Base-by-base conservation (phyloP, 331 rosid species). In the Prunus yedoensis region DNA sequence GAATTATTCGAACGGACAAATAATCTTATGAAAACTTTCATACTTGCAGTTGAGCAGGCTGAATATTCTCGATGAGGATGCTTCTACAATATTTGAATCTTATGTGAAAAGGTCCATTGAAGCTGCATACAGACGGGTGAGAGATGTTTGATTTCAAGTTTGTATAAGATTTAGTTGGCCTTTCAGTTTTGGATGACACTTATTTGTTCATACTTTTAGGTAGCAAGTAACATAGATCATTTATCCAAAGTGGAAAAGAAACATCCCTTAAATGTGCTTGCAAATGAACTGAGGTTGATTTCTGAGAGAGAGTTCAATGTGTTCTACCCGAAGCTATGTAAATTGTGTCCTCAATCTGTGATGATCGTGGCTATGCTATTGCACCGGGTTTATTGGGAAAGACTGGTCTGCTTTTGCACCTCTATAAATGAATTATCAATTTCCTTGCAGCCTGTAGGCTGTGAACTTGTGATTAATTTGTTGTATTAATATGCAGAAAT, bases 231-330 rank as follows among this genome's bases (percentile, higher is more conserved):
- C 49, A 14, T 78, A 27, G 83, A 85, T 68, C 81, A 76, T 30
- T 80, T 82, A 73, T 70, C 91, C 53, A 74, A 78, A 75, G 69
- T 73, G 82, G 77, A 76, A 74, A 83, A 75, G 17, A 69, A 28
- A 60, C 91, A 87, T 80, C 87, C 91, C 41, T 73, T 87, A 73
- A 78, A 80, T 13, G 76, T 87, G 35, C 87, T 87, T 76, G 91
- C 89, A 70, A 78, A 85, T 76, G 86, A 81, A 67, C 84, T 87
- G 52, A 79, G 84, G 79, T 78, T 72, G 79, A 74, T 87, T 78
- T 82, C 81, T 71, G 82, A 79, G 85, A 87, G 81, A 76, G 91
- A 87, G 80, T 74, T 80, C 73, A 80, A 69, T 56, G 83, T 80
- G 41, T 87, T 87, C 82, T 73, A 68, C 70, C 85, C 87, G 1